Percentiles rank a stretch among this genome's conserved stretches.
Conservation (phyloP, 2,329 filamentous ascomycete species). For the Aspergillus caelatus region DNA sequence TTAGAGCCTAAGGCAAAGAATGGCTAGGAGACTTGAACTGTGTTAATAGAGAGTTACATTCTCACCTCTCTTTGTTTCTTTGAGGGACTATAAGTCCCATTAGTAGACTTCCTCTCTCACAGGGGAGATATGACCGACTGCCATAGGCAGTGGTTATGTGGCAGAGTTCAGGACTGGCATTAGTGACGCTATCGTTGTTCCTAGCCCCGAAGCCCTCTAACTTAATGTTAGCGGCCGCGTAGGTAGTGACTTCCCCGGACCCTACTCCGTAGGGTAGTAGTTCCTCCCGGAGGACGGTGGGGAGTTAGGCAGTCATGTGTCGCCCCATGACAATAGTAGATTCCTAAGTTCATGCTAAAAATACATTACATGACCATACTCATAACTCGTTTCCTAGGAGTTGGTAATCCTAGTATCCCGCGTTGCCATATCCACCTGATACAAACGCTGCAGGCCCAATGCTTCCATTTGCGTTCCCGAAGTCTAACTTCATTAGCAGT, state of each 20-base stretch:
- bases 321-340: background rate
- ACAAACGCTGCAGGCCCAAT: conserved; percentile 5
- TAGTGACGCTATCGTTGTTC: background rate
- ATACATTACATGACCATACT: background rate
- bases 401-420: background rate
- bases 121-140: background rate
- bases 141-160: background rate
- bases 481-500: conserved; percentile 88
- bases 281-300: background rate
- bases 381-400: background rate
- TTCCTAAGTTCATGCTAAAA: background rate
- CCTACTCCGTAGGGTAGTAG: background rate
- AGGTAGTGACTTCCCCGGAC: no score
- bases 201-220: background rate
- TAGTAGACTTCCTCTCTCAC: background rate
- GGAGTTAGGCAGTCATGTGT: background rate
- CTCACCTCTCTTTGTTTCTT: background rate
- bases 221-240: no score
- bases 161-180: background rate
- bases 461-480: conserved; percentile 37
- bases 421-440: background rate
- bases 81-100: background rate
- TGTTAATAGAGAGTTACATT: background rate
- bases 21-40: background rate
- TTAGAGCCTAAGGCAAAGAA: background rate